A percentile compares a stretch with the other conserved stretches of the same genome.
These are phyloP conservation scores for Globisporangium spiculum DNA, from an alignment of 352 stramenopile genomes.

Conservation along the genomic window DNA sequence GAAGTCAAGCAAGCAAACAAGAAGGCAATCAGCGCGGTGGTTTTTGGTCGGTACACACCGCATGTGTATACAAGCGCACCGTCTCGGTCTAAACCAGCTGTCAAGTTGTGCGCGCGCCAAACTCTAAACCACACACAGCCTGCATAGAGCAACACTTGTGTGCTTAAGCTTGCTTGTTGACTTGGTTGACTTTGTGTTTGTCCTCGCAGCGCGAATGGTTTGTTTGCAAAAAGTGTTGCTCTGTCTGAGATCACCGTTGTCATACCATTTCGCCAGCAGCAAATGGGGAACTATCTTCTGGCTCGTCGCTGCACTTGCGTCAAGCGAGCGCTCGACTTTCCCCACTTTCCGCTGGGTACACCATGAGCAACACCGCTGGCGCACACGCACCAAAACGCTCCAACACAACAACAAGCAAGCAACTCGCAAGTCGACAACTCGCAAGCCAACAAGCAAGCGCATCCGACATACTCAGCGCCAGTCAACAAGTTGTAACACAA, in stretches of 20 bases:
- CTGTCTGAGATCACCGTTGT: background rate
- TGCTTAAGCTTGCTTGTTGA: background rate
- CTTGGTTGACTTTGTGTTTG: background rate
- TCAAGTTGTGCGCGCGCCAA: background rate
- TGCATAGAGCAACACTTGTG: background rate
- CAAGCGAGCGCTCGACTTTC: background rate
- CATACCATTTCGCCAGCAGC: slow-evolving; percentile 5
- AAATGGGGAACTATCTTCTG: background rate
- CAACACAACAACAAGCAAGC: background rate
- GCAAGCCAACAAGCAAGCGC: background rate
- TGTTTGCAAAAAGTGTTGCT: background rate
- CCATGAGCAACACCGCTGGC: background rate
- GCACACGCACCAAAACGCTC: slow-evolving; percentile 1
- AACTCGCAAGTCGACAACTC: background rate
- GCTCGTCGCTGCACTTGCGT: slow-evolving; percentile 4
- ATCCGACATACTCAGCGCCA: background rate
- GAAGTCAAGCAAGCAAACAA: no score
- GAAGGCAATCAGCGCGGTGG: background rate
- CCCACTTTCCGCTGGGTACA: background rate
- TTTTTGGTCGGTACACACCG: background rate
- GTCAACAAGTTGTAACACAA: background rate
- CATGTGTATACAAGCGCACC: background rate
- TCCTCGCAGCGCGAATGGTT: background rate
- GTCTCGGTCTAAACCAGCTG: background rate
- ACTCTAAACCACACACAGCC: no score